Percentiles rank a stretch among this genome's conserved stretches.
Evolutionary conservation across 225 moss, liverwort and hornwort genomes (phyloP).

Genomic region (Bryum argenteum): DNA sequence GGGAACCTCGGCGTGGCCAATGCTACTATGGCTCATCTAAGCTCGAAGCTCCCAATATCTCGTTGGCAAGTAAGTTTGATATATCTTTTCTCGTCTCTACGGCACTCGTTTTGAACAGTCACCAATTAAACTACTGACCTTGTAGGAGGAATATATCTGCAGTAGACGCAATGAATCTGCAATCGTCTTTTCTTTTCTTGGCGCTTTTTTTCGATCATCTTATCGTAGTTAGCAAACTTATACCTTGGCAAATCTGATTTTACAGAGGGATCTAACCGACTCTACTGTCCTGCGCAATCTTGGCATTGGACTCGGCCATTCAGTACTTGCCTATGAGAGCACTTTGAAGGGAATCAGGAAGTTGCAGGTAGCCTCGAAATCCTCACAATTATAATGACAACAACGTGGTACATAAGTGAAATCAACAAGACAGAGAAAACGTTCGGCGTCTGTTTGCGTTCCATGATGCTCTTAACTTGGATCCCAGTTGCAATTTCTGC

Average conservation of each 20-base stretch:
- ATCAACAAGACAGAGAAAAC: background rate
- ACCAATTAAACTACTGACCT: too few relatives aligned
- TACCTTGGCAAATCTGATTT: background rate
- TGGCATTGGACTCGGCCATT: slow-evolving; percentile 83
- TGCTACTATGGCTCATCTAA: slow-evolving; percentile 71
- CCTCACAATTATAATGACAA: too few relatives aligned
- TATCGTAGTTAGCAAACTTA: background rate
- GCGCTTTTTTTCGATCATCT: background rate
- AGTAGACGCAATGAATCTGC: background rate
- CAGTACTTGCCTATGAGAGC: slow-evolving; percentile 86
- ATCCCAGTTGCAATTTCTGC: slow-evolving; percentile 6
- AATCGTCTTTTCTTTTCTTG: slow-evolving; percentile 7
- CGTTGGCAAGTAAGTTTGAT: slow-evolving; percentile 79
- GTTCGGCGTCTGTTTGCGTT: background rate
- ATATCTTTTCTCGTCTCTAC: too few relatives aligned
- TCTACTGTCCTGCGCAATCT: slow-evolving; percentile 88
- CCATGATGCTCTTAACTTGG: background rate
- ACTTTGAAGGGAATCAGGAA: slow-evolving; percentile 77
- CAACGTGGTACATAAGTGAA: background rate
- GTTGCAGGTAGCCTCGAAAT: slow-evolving; percentile 54
- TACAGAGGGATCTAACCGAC: slow-evolving; percentile 85
- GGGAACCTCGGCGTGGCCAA: slow-evolving; percentile 92
- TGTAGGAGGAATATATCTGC: too few relatives aligned
- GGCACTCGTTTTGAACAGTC: too few relatives aligned
- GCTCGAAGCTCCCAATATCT: slow-evolving; percentile 81